Evolutionary conservation across 345 rosid species (phyloP), one percentile per base, ranked within the genome.

Genomic region (Euphorbia lathyris): DNA sequence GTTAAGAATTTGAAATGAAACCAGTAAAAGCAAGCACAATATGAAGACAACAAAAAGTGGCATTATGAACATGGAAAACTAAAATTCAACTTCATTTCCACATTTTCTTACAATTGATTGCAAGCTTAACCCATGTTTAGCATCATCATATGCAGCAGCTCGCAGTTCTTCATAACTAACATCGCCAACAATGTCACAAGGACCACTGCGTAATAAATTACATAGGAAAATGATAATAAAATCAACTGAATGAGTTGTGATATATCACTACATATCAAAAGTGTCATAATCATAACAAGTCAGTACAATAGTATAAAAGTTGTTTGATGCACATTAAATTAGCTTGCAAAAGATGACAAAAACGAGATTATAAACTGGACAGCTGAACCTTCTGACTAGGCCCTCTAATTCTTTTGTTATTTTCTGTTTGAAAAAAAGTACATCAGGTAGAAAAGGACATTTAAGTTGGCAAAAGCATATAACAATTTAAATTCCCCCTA

Each of bases 141-240:
- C 87, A 67, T 88, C 97, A 69, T 90, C 97, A 69, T 90, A 95
- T 38, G 97, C 93, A 57, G 79, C 81, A 12, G 90, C 88, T 59
- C 86, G 83, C 81, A 92, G 70, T 84, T 95, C 99, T 81, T 92
- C 99, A 66, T 72, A 84, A 84, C 92, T 87, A 72, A 86, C 70
- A 79, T 90, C 97, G 20, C 93, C 96, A 40, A 59, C 59, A 50
- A 95, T 75, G 56, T 95, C 97, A 75, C 97, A 91, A 11, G 88
- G 88, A 69, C 70, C 78, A 72, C 97, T 95, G 83, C 66, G 69
- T 58, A 66, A 22, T 62, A 76, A 60, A 59, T 19, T 5, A 55
- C 40, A 47, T 7, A 14, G 26, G 32, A 30, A 23, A 58, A 22
- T 50, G 4, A 22, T 27, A 38, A 38, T 27, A 32, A 38, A 65